phyloP scores from a whole-genome alignment of 805 yeast genomes.

The Candida argentea region DNA sequence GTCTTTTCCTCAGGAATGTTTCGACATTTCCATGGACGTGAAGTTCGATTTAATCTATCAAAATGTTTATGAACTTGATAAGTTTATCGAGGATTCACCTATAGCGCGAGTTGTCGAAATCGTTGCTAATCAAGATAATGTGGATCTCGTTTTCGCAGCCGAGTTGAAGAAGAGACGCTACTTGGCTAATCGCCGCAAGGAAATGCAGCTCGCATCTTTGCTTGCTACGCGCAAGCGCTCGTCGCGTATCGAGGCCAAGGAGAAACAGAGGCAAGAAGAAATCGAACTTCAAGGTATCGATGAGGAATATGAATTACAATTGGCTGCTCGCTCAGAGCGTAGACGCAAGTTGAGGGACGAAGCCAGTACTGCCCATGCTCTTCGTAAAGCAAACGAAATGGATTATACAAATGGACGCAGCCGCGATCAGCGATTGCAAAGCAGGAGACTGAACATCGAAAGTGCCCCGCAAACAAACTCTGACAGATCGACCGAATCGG shows the following conservation, averaged over 20 bases:
- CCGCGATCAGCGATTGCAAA: conserved; percentile 23
- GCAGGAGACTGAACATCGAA: conserved; percentile 15
- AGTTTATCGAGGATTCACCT: conserved; percentile 7
- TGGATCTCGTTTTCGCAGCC: conserved; percentile 18
- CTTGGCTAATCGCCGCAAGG: conserved; percentile 47
- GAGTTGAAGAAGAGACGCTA: conserved; percentile 48
- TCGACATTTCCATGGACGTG: conserved; percentile 18
- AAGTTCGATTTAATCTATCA: conserved; percentile 21
- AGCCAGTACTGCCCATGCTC: conserved; percentile 6
- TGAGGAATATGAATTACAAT: conserved; percentile 33
- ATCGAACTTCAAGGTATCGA: conserved; percentile 35
- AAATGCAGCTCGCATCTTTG: conserved; percentile 51
- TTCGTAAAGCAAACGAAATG: too few relatives aligned
- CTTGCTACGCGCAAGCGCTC: conserved; percentile 66
- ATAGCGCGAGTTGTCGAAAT: conserved; percentile 23
- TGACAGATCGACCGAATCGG: too few relatives aligned
- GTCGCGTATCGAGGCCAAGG: conserved; percentile 60
- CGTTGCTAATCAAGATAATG: conserved; percentile 7
- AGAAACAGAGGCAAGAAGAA: conserved; percentile 42
- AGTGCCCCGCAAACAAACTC: background rate
- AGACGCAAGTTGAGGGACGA: conserved; percentile 26
- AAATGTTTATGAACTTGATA: conserved; percentile 17
- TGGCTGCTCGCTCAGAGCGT: conserved; percentile 35
- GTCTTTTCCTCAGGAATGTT: conserved; percentile 15
- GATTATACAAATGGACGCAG: conserved; percentile 18